Evolutionary conservation across 805 yeast genomes (phyloP).

Genomic region (Zygoascus biomembranicola): DNA sequence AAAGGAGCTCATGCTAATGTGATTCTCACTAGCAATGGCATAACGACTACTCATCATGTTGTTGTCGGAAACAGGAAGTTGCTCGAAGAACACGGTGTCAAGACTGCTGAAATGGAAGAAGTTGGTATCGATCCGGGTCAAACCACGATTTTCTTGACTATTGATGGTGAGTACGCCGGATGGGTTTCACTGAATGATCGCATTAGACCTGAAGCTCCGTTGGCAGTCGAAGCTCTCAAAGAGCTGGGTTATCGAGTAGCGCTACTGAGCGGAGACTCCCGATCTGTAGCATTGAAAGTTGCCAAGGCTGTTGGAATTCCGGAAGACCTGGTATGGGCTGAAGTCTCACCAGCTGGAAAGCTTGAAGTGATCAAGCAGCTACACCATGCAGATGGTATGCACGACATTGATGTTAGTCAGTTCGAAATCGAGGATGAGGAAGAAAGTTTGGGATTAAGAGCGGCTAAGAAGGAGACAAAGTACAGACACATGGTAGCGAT

Average conservation of each 20-base stretch:
- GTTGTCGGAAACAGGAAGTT: constrained; percentile 44
- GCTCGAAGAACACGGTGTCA: constrained; percentile 1
- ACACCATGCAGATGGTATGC: constrained; percentile 29
- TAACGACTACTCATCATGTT: constrained; percentile 26
- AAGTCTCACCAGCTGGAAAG: constrained; percentile 70
- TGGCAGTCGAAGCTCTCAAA: constrained; percentile 49
- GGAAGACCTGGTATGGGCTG: constrained; percentile 56
- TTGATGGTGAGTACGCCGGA: constrained; percentile 56
- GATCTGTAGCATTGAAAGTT: constrained; percentile 50
- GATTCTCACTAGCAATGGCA: constrained; percentile 4
- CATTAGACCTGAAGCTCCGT: constrained; percentile 55
- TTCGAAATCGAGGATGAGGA: constrained; percentile 18
- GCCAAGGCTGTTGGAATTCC: constrained; percentile 65
- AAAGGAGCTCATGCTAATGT: constrained; percentile 28
- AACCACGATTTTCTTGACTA: constrained; percentile 48
- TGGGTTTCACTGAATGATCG: constrained; percentile 59
- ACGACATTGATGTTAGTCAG: constrained; percentile 1
- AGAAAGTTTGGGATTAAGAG: background rate
- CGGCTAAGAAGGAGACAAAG: constrained; percentile 17
- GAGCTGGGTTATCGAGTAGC: constrained; percentile 54
- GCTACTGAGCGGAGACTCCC: constrained; percentile 85
- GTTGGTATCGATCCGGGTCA: constrained; percentile 27
- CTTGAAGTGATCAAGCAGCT: constrained; percentile 54
- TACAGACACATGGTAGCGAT: constrained; percentile 49
- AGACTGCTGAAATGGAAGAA: background rate